phyloP scores from a whole-genome alignment of 345 rosid genomes.

The Mangifera indica region DNA sequence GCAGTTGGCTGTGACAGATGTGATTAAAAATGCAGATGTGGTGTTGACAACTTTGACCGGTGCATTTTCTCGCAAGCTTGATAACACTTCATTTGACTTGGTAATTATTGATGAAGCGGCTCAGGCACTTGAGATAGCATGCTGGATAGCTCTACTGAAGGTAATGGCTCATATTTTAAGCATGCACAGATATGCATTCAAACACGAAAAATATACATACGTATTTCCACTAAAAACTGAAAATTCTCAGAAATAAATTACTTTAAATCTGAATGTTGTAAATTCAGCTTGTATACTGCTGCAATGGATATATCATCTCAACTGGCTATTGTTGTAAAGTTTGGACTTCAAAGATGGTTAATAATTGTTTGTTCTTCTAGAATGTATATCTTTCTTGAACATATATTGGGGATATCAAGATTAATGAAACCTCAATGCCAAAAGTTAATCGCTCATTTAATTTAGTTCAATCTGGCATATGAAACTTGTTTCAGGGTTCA shows the following conservation, averaged over 20 bases:
- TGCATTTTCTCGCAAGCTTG: constrained; percentile 72
- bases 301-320: background rate
- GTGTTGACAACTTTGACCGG: constrained; percentile 89
- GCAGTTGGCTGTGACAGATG: constrained; percentile 91
- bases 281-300: background rate
- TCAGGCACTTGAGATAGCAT: constrained; percentile 95
- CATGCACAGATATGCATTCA: background rate
- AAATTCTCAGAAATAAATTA: background rate
- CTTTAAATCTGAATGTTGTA: background rate
- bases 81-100: constrained; percentile 72
- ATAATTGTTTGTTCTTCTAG: background rate
- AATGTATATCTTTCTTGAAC: background rate
- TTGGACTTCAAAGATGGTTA: background rate
- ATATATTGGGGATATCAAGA: background rate
- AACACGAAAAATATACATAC: background rate
- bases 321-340: background rate
- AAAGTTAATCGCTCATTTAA: background rate
- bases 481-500: constrained; percentile 55
- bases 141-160: constrained; percentile 92
- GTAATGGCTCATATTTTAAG: constrained; percentile 27
- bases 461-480: background rate
- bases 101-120: constrained; percentile 98
- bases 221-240: background rate
- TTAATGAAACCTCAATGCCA: background rate
- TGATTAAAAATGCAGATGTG: constrained; percentile 78